Evolutionary conservation across 2,329 filamentous ascomycete species (phyloP).

Genomic region (Botrytis porri): DNA sequence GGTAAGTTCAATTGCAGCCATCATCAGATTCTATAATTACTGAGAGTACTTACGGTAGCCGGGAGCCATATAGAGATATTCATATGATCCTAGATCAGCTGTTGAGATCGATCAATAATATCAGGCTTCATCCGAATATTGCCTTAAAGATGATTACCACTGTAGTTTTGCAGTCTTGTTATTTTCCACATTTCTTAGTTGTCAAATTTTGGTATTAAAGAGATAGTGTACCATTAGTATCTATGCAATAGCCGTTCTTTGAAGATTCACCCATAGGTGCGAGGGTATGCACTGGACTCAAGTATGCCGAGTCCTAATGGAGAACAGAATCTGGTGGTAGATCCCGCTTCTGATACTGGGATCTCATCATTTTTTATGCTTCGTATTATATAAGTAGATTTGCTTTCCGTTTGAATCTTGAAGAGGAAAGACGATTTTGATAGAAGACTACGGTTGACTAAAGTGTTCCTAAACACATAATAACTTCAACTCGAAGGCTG

Average conservation of each 20-base stretch:
- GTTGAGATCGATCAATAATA: neutral
- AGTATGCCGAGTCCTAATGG: neutral
- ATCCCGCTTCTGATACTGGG: neutral
- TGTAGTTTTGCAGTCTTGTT: neutral
- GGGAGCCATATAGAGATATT: too few relatives aligned
- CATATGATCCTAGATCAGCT: too few relatives aligned
- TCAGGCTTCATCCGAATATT: too few relatives aligned
- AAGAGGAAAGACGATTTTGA: neutral
- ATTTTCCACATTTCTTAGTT: too few relatives aligned
- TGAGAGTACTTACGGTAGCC: neutral
- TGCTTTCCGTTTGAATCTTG: neutral
- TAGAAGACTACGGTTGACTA: neutral
- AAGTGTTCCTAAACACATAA: neutral
- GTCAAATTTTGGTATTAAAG: neutral
- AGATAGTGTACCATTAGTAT: too few relatives aligned
- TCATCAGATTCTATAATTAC: neutral
- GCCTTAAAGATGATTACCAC: neutral
- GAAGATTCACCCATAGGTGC: too few relatives aligned
- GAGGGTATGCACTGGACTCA: neutral
- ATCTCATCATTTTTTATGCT: neutral
- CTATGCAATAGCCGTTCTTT: neutral
- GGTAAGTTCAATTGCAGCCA: neutral
- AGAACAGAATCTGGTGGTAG: neutral
- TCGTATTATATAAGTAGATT: neutral
- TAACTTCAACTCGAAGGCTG: neutral